Percentiles rank a stretch among this genome's conserved stretches.
phyloP scores from a whole-genome alignment of 1,284 basidiomycete genomes.

The Puccinia polysora region DNA sequence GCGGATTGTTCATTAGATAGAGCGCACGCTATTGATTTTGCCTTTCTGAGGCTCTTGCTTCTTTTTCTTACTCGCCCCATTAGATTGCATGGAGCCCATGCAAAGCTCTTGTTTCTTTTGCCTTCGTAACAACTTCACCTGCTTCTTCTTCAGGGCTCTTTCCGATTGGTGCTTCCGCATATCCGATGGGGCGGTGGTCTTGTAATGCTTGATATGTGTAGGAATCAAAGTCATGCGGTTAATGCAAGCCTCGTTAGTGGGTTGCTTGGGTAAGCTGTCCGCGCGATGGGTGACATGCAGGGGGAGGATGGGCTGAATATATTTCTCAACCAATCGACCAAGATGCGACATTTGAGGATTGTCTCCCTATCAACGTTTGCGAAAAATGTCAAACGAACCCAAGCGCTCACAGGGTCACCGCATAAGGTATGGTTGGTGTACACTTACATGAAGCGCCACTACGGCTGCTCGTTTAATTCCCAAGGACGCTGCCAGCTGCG shows the following conservation, averaged over 20 bases:
- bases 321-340: not conserved
- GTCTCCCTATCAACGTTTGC: not conserved
- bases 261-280: not conserved
- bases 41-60: too few relatives aligned
- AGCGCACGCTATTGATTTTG: too few relatives aligned
- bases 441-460: constrained; percentile 18
- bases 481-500: constrained; percentile 3
- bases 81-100: too few relatives aligned
- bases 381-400: not conserved
- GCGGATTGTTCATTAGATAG: too few relatives aligned
- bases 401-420: too few relatives aligned
- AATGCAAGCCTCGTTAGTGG: not conserved
- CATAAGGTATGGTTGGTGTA: too few relatives aligned
- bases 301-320: constrained; percentile 14
- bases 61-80: too few relatives aligned
- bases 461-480: constrained; percentile 29
- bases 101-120: too few relatives aligned
- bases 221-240: constrained; percentile 14
- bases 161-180: constrained; percentile 38
- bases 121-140: not conserved
- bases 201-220: constrained; percentile 38
- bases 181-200: constrained; percentile 32
- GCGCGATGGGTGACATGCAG: not conserved
- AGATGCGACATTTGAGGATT: not conserved
- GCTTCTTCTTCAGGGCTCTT: constrained; percentile 18